Evolutionary conservation across 2,329 filamentous ascomycete species (phyloP).

Genomic region (Ceratocystis alfenasii): DNA sequence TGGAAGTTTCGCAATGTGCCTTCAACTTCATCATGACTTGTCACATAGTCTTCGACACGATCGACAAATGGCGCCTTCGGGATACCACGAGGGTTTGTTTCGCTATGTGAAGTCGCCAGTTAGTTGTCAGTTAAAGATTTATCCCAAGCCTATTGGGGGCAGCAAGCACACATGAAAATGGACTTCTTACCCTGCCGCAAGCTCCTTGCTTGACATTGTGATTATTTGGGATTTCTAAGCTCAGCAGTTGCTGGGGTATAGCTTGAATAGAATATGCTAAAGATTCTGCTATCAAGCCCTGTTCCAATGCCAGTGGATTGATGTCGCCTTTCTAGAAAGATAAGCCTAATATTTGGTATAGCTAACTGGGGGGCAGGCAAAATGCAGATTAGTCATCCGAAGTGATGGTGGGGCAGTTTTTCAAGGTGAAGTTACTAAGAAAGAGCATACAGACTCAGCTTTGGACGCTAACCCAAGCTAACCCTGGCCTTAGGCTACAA

Average conservation of each 20-base stretch:
- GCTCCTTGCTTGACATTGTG: constrained; percentile 18
- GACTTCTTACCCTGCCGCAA: constrained; percentile 20
- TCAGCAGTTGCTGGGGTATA: background rate
- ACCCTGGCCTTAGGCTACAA: background rate
- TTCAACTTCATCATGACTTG: constrained; percentile 67
- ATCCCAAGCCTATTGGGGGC: background rate
- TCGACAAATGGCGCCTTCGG: constrained; percentile 77
- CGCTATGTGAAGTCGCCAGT: constrained; percentile 27
- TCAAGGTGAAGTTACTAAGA: background rate
- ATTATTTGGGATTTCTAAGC: background rate
- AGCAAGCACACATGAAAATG: background rate
- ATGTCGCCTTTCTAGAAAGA: background rate
- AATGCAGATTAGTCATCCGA: constrained; percentile 12
- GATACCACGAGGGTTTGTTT: constrained; percentile 71
- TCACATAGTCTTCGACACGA: constrained; percentile 77
- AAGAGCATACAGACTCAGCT: background rate
- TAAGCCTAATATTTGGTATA: background rate
- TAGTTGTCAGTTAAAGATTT: too few species aligned
- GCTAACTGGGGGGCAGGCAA: background rate
- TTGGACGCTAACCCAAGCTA: background rate
- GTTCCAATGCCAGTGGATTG: background rate
- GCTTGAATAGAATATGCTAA: background rate
- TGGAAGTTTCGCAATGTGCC: constrained; percentile 71
- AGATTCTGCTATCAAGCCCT: background rate
- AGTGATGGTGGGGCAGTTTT: constrained; percentile 17